A percentile compares a stretch with the other conserved stretches of the same genome.
phyloP scores from a whole-genome alignment of 176 grass and related monocot species.

The Triticum turgidum region DNA sequence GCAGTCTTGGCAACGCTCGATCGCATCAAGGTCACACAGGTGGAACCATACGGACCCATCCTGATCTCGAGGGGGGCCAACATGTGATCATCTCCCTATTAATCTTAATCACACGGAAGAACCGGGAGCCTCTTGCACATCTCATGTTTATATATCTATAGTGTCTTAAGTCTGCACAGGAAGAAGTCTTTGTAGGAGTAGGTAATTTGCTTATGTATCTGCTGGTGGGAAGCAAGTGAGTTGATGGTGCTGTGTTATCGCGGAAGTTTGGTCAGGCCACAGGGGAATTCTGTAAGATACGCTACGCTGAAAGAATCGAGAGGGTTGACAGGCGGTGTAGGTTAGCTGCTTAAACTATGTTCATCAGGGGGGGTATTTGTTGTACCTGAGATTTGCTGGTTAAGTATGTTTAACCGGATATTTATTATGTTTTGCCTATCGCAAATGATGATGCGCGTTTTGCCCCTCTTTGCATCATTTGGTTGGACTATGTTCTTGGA shows the following conservation, averaged over 20 bases:
- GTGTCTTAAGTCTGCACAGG: constrained; percentile 9
- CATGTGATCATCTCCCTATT: constrained; percentile 43
- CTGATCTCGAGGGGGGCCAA: constrained; percentile 73
- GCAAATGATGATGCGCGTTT: not conserved
- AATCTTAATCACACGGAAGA: not conserved
- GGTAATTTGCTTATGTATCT: not conserved
- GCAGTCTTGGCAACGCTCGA: constrained; percentile 68
- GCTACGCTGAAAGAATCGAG: not conserved
- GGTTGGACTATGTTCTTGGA: not conserved
- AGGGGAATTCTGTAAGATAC: not conserved
- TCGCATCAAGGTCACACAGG: constrained; percentile 66
- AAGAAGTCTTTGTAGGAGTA: constrained; percentile 8
- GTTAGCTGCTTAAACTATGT: not conserved
- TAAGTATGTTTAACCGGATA: not conserved
- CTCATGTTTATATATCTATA: constrained; percentile 18
- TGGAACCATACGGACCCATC: constrained; percentile 61
- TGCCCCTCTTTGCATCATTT: not conserved
- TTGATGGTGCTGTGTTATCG: not conserved
- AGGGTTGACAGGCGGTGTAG: not conserved
- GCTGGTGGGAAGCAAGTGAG: not conserved
- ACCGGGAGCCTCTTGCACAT: not conserved
- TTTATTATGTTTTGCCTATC: not conserved
- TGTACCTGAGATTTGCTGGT: not conserved
- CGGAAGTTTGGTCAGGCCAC: not conserved
- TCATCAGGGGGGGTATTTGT: not conserved